Evolutionary conservation across 495 filamentous ascomycete species (phyloP).

Genomic region (Platismatia glauca): DNA sequence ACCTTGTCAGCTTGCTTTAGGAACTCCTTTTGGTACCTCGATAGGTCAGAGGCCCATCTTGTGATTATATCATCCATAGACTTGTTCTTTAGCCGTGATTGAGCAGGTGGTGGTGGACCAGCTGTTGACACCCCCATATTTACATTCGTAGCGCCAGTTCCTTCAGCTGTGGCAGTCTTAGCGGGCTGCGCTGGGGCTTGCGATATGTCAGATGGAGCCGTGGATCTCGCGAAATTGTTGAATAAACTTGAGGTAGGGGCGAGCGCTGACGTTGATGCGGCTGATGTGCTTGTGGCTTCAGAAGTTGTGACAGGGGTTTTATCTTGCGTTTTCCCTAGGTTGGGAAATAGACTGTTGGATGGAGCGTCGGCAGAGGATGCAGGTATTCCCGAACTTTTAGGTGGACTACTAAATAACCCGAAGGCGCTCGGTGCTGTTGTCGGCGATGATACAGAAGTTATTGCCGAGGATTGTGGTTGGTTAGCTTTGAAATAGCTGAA

Average conservation of each 20-base stretch:
- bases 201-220: conserved; percentile 19
- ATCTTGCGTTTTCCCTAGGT: conserved; percentile 30
- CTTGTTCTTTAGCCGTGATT: conserved; percentile 90
- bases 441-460: conserved; percentile 14
- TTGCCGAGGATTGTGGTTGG: conserved; percentile 10
- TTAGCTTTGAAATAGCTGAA: conserved; percentile 17
- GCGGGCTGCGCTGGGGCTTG: conserved; percentile 19
- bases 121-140: conserved; percentile 60
- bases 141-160: conserved; percentile 25
- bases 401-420: conserved; percentile 14
- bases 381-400: conserved; percentile 22
- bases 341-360: conserved; percentile 33
- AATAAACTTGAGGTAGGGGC: conserved; percentile 25
- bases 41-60: conserved; percentile 90
- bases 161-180: conserved; percentile 19
- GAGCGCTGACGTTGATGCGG: conserved; percentile 23
- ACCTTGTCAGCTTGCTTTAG: conserved; percentile 79
- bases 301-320: conserved; percentile 29
- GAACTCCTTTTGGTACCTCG: conserved; percentile 94
- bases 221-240: conserved; percentile 24
- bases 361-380: conserved; percentile 22
- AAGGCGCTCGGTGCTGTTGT: conserved; percentile 23
- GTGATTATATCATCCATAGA: conserved; percentile 99
- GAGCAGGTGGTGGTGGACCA: conserved; percentile 64
- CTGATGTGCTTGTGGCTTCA: conserved; percentile 28